Conservation (phyloP, 495 filamentous ascomycete genomes). For the Aspergillus sparsus region DNA sequence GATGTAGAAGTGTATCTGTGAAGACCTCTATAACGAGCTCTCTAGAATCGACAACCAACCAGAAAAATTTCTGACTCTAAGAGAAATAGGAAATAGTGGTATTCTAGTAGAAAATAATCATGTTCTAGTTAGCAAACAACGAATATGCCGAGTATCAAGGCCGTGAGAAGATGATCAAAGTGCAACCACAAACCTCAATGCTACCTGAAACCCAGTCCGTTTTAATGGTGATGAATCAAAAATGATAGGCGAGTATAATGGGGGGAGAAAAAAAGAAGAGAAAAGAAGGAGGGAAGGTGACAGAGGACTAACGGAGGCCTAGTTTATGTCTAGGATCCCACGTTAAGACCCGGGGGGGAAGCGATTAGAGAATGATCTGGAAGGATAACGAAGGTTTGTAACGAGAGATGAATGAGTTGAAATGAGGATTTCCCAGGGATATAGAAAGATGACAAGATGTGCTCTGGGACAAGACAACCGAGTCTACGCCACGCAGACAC, state of each 20-base stretch:
- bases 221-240: no score
- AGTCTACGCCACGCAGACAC: constrained; percentile 21
- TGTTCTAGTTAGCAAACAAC: not conserved
- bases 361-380: not conserved
- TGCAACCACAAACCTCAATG: no score
- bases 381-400: not conserved
- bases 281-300: not conserved
- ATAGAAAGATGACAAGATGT: constrained; percentile 6
- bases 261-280: not conserved
- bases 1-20: not conserved
- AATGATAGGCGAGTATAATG: no score
- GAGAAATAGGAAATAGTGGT: no score
- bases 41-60: not conserved
- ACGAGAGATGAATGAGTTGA: constrained; percentile 4
- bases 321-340: not conserved
- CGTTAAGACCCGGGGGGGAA: constrained; percentile 1
- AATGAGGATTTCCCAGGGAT: not conserved
- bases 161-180: no score
- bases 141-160: no score
- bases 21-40: not conserved
- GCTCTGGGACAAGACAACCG: constrained; percentile 16
- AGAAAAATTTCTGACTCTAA: not conserved
- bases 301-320: not conserved
- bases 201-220: no score
- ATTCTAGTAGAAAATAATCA: not conserved